A percentile compares a stretch with the other conserved stretches of the same genome.
Conservation (phyloP, 176 grass and related monocot genomes). For the Avena eriantha region DNA sequence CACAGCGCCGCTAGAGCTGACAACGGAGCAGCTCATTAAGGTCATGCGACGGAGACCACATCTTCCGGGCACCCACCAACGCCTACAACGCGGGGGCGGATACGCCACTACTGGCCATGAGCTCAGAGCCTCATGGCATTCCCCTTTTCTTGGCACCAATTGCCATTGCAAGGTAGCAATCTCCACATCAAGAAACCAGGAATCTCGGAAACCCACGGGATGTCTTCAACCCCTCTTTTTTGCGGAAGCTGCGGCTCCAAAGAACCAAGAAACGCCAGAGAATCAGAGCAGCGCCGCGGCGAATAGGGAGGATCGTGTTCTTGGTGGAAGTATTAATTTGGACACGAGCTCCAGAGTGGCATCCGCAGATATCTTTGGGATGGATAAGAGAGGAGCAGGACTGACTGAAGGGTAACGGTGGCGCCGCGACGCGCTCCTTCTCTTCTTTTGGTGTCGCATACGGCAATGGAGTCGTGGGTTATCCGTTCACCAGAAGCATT, state of each 20-base stretch:
- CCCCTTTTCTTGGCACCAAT: neutral
- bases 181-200: conserved; percentile 11
- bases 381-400: conserved; percentile 15
- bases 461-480: neutral
- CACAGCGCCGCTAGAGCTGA: conserved; percentile 44
- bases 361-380: conserved; percentile 25
- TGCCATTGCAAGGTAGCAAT: conserved; percentile 22
- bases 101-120: conserved; percentile 11
- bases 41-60: conserved; percentile 46
- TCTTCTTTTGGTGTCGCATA: neutral
- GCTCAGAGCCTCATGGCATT: conserved; percentile 45
- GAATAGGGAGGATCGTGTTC: neutral
- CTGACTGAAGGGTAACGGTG: neutral
- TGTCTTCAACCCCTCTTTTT: neutral
- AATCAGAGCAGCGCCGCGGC: neutral
- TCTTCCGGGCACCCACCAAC: conserved; percentile 37
- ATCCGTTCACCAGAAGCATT: neutral
- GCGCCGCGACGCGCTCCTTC: neutral
- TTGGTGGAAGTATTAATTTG: neutral
- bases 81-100: conserved; percentile 8
- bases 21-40: conserved; percentile 70
- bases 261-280: neutral
- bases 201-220: neutral
- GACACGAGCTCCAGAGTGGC: conserved; percentile 18
- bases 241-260: neutral